phyloP scores from a whole-genome alignment of 2,329 filamentous ascomycete species.

The Penicillium sp. region DNA sequence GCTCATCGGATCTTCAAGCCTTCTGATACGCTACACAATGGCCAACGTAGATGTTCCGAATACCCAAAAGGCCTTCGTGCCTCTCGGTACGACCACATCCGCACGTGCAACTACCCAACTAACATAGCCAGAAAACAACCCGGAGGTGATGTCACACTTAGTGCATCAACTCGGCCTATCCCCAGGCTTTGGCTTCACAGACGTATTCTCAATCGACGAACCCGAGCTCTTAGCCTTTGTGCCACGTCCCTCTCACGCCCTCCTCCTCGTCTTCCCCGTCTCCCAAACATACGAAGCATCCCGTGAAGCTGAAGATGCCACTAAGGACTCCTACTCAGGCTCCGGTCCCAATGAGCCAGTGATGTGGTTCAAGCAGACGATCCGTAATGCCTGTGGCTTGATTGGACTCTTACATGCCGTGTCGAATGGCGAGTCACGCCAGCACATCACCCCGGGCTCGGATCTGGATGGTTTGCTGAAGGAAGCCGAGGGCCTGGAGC shows the following conservation, averaged over 20 bases:
- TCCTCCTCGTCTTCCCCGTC: slow-evolving; percentile 90
- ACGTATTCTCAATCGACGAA: slow-evolving; percentile 89
- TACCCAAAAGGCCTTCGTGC: slow-evolving; percentile 51
- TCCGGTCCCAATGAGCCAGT: slow-evolving; percentile 72
- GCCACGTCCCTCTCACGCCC: slow-evolving; percentile 81
- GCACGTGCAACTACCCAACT: slow-evolving; percentile 3
- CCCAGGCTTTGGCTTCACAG: slow-evolving; percentile 75
- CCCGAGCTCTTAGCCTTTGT: slow-evolving; percentile 81
- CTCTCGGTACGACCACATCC: slow-evolving; percentile 39
- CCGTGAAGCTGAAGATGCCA: slow-evolving; percentile 71
- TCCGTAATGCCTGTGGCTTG: slow-evolving; percentile 87
- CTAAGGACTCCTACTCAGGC: slow-evolving; percentile 64
- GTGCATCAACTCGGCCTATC: slow-evolving; percentile 83
- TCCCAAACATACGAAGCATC: slow-evolving; percentile 75
- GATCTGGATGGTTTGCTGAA: slow-evolving; percentile 60
- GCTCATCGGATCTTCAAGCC: background rate
- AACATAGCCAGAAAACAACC: slow-evolving; percentile 65
- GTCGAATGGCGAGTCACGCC: slow-evolving; percentile 70
- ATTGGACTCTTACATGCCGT: slow-evolving; percentile 86
- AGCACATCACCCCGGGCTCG: slow-evolving; percentile 57
- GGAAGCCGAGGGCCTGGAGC: slow-evolving; percentile 69
- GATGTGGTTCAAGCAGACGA: slow-evolving; percentile 93
- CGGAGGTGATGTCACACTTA: slow-evolving; percentile 81
- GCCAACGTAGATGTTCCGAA: slow-evolving; percentile 37
- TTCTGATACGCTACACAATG: slow-evolving; percentile 26